Evolutionary conservation across 2,329 filamentous ascomycete genomes (phyloP).

Genomic region (Aspergillus jensenii): DNA sequence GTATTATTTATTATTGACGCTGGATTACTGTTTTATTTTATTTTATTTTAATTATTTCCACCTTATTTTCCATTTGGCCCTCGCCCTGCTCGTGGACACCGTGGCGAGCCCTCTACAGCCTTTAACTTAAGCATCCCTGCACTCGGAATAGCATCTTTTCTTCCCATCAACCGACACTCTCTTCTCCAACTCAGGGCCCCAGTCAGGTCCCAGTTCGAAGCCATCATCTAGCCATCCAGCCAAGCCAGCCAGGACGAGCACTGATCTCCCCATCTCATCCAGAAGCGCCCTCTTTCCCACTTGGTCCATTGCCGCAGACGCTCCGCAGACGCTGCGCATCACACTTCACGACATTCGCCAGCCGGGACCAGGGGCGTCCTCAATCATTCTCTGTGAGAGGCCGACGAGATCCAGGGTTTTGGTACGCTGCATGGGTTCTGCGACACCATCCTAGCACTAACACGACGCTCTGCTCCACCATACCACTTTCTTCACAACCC

Average conservation of each 20-base stretch:
- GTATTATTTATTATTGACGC: neutral
- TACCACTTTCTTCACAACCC: slow-evolving; percentile 17
- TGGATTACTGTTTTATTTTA: neutral
- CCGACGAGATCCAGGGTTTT: slow-evolving; percentile 19
- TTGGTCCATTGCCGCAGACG: slow-evolving; percentile 14
- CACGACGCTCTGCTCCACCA: slow-evolving; percentile 4
- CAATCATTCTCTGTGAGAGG: slow-evolving; percentile 19
- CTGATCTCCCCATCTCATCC: neutral
- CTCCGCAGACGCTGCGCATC: slow-evolving; percentile 18
- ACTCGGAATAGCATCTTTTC: neutral
- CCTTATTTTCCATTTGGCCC: slow-evolving; percentile 5
- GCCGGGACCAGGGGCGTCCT: slow-evolving; percentile 20
- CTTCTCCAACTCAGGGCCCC: neutral
- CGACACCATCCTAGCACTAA: slow-evolving; percentile 21
- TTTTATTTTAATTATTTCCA: neutral
- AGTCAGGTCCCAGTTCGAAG: too few species aligned
- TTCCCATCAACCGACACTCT: neutral
- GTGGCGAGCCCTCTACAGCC: neutral
- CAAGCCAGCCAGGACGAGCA: neutral
- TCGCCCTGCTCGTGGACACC: neutral
- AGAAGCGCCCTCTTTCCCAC: slow-evolving; percentile 6
- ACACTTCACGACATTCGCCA: slow-evolving; percentile 20
- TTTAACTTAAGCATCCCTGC: neutral
- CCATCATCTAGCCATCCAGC: too few species aligned
- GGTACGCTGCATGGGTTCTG: slow-evolving; percentile 27